Conservation (phyloP, 164 flowering plant species). For the Macadamia tetraphylla region DNA sequence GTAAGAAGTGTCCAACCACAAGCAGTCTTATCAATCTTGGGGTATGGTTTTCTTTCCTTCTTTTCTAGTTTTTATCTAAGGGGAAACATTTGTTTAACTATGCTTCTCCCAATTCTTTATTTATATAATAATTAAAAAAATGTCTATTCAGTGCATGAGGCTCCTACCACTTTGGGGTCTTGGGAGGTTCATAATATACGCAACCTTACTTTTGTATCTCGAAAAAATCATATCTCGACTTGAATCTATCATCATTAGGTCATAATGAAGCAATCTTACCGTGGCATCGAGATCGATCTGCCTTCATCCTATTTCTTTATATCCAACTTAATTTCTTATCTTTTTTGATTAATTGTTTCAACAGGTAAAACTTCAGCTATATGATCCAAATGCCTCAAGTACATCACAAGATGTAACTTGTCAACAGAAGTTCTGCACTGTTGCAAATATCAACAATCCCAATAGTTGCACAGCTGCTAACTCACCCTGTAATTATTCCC, state of each 20-base stretch:
- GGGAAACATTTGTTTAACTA: background rate
- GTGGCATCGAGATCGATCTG: too few species aligned
- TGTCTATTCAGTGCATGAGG: too few species aligned
- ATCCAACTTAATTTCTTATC: too few species aligned
- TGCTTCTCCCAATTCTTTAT: background rate
- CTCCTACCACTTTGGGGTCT: too few species aligned
- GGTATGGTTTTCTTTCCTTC: constrained; percentile 33
- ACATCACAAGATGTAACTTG: constrained; percentile 68
- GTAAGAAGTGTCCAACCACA: constrained; percentile 63
- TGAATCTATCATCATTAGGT: too few species aligned
- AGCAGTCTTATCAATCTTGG: constrained; percentile 73
- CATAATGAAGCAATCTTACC: too few species aligned
- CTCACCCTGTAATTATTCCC: constrained; percentile 47
- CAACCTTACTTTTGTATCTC: too few species aligned
- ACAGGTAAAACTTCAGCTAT: constrained; percentile 70
- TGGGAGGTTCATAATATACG: too few species aligned
- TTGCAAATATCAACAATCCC: constrained; percentile 4
- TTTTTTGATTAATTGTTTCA: background rate
- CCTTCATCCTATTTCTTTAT: too few species aligned
- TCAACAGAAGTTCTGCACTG: constrained; percentile 49
- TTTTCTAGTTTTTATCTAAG: background rate
- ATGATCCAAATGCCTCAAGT: constrained; percentile 49
- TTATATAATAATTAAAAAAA: too few species aligned
- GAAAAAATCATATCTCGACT: too few species aligned
- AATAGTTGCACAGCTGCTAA: constrained; percentile 37